Evolutionary conservation across 345 rosid species (phyloP), one percentile per base, ranked within the genome.

Genomic region (Firmiana major): DNA sequence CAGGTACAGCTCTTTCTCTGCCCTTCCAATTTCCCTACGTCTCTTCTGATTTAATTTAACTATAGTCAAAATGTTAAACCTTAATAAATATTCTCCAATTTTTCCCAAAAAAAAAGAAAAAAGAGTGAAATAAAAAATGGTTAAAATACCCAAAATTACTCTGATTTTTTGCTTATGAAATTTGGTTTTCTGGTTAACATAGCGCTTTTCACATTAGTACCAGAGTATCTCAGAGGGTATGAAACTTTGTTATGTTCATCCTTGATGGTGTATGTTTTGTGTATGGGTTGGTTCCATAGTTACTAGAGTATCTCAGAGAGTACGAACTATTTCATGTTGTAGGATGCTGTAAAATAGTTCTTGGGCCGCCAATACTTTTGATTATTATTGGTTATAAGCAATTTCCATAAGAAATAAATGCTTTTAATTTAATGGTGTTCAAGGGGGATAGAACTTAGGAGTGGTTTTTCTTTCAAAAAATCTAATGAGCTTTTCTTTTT

Each of bases 1-100:
- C 98, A 93, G 97, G 99, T 95, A 34, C 63, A 63, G 62, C 68
- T 74, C 57, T 82, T 63, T 80, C 51, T 78, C 60, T 77, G 26
- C 68, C 34, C 77, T 55, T 1, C 53, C 15, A 16, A 60, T 55
- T 22, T 26, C 40, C 36, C 40, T 60, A 21, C 31, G 26, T 43
- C 34, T 64, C 71, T 21, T 53, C 34, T 40, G 9, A 34, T n/a
- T 38, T 57, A 21, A 12, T 42, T 36, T 22, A 21, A 54, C 36
- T 57, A 73, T 72, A 19, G 6, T 73, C 12, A 55, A 71, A 71
- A 19, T 63, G 9, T 72, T n/a, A 21, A 34, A 36, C 13, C 64
- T 21, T 42, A 58, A 43, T 74, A 43, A 51, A 15, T 57, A 19
- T 38, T 73, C 36, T 12, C 53, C 36, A 57, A 8, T 21, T 36